phyloP scores from a whole-genome alignment of 192 early-diverging fungal genomes.

The Backusella luteola region DNA sequence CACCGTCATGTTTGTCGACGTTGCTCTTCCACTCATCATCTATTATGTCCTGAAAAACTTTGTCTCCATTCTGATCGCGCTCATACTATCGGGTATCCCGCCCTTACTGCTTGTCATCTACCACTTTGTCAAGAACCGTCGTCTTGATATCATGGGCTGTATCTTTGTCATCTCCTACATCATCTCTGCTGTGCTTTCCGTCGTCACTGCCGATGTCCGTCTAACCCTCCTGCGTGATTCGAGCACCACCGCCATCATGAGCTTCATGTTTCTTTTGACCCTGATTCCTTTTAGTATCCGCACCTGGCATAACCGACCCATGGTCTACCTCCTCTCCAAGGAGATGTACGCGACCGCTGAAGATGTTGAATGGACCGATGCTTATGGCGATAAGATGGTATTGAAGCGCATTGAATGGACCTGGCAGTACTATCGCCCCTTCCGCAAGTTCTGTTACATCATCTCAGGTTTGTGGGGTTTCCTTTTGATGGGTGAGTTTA shows the following conservation, averaged over 20 bases:
- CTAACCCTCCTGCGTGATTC: conserved; percentile 43
- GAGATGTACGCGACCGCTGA: conserved; percentile 31
- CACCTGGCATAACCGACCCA: conserved; percentile 29
- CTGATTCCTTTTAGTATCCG: conserved; percentile 39
- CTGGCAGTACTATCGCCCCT: conserved; percentile 31
- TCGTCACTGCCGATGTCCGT: conserved; percentile 36
- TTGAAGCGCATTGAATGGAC: conserved; percentile 28
- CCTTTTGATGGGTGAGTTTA: conserved; percentile 39
- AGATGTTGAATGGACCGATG: conserved; percentile 29
- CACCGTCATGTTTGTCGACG: conserved; percentile 19
- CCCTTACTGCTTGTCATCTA: conserved; percentile 29
- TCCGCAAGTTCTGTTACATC: conserved; percentile 18
- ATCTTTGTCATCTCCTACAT: conserved; percentile 39
- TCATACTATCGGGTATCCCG: conserved; percentile 43
- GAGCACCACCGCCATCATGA: conserved; percentile 29
- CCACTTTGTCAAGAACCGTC: conserved; percentile 24
- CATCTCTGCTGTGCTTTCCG: conserved; percentile 37
- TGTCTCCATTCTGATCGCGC: conserved; percentile 24
- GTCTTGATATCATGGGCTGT: conserved; percentile 34
- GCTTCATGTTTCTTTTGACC: conserved; percentile 37
- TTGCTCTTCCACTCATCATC: conserved; percentile 25
- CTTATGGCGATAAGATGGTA: conserved; percentile 17
- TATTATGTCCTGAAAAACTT: conserved; percentile 35
- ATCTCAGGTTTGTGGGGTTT: conserved; percentile 36
- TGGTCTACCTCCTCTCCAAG: conserved; percentile 27